Base-by-base conservation (phyloP, 2,329 filamentous ascomycete genomes). In the Xylaria sp. region DNA sequence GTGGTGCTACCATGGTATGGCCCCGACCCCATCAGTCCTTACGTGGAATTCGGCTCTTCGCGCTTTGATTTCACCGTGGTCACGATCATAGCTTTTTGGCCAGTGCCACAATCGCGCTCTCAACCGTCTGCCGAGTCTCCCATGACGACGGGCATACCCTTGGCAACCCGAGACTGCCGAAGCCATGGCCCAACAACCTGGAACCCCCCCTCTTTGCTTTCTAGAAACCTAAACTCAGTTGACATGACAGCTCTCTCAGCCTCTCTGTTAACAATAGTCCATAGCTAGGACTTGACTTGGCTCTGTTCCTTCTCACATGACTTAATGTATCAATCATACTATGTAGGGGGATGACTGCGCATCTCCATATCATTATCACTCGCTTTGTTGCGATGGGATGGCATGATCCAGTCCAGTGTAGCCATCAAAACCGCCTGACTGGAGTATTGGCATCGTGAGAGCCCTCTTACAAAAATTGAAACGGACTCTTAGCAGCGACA, bases 131-230 rank as follows among this genome's bases (percentile, higher is more conserved):
- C 19, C 51, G 16, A 51, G 46, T 52, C 53, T 37, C 19, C 23
- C 55, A 47, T 39, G 30, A 52, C 16, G 52, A 56, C 54, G 46
- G 52, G 56, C 54, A 54, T 23, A 60, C 46, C 60, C 59, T 50
- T 58, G 59, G 35, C 35, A 44, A 30, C 5, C 9, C 50, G 44
- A 51, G 19, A 13, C n/a, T 42, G 11, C 54, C 53, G 59, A 55
- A 47, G 52, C 48, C 50, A 39, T 59, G 59, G 57, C 52, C 46
- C 42, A 16, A 16, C 16, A 16, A 16, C 11, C 37, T 54, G 44
- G 39, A 59, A 49, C 35, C 13, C 23, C 16, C 2, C 54, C n/a
- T 46, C 35, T 58, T 37, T 37, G 35, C 16, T 16, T 16, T 16
- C 4, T 30, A 30, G 23, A 13, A 53, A 53, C n/a, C 11, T 13